Evolutionary conservation across 2,329 filamentous ascomycete species (phyloP), one percentile per base, ranked within the genome.

Genomic region (Grosmannia huntii): DNA sequence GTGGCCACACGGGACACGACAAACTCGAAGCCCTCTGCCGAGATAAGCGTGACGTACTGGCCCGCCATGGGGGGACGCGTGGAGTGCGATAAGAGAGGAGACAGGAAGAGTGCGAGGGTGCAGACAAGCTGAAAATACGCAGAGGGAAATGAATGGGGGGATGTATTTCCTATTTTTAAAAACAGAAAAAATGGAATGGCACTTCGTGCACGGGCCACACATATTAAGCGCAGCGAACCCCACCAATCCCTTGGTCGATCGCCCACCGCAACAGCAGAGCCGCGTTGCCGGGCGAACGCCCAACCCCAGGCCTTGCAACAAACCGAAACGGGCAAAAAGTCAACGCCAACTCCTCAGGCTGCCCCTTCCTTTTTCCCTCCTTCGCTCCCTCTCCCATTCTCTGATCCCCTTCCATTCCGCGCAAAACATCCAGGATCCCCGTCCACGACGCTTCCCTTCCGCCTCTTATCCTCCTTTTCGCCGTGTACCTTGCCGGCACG

Each of bases 1-100:
- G 86, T 83, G 3, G 86, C 84, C 55, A 87, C 85, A 57, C 87
- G 83, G 58, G 87, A 75, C 56, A 91, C 78, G 62, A 88, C 82
- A 68, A 89, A 91, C 73, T 90, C 86, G 68, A 83, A 90, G 65
- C 82, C 86, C 70, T 92, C 88, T 64, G 76, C 79, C 0, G 87
- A 90, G 49, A 90, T 78, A 56, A 92, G 81, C 5, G 88, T 91
- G 63, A 91, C 80, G 70, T 90, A 91, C 67, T 89, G 84, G 71
- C 79, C 82, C 10, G 63, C 59, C 56, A 61, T 59, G 38, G 27
- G 5, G n/a, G 27, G 5, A 4, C 11, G 10, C 11, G 5, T 21
- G 44, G n/a, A n/a, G 33, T n/a, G 54, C 58, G 60, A 60, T 65
- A 53, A 12, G 19, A 21, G 44, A 19, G 62, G 59, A 41, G 7